Conservation (phyloP, 2,329 filamentous ascomycete species). For the Talaromyces amestolkiae region DNA sequence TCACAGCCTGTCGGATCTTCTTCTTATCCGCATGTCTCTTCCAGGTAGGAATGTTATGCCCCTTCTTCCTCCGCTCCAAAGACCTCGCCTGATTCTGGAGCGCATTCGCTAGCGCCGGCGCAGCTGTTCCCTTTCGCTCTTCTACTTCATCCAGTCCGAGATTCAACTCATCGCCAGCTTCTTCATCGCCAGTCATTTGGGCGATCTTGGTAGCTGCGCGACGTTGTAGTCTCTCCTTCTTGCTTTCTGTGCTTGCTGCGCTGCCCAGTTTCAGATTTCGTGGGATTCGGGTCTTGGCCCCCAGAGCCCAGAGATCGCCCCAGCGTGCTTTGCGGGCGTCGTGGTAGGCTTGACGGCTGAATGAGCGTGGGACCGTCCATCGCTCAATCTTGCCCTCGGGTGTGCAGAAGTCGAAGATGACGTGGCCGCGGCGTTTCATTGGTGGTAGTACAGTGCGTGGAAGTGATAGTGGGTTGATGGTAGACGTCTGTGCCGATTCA, state of each 20-base stretch:
- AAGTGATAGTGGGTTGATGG: slow-evolving; percentile 61
- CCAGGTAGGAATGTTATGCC: slow-evolving; percentile 39
- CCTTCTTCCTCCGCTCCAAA: slow-evolving; percentile 31
- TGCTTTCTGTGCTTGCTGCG: slow-evolving; percentile 38
- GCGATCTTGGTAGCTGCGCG: slow-evolving; percentile 31
- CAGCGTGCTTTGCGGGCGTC: slow-evolving; percentile 86
- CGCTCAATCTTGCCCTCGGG: slow-evolving; percentile 81
- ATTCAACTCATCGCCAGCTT: slow-evolving; percentile 18
- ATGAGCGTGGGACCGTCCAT: slow-evolving; percentile 85
- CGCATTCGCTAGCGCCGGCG: slow-evolving; percentile 13
- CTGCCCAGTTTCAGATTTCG: slow-evolving; percentile 61
- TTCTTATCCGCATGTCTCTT: slow-evolving; percentile 47
- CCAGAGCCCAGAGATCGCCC: slow-evolving; percentile 95
- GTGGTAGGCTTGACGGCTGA: slow-evolving; percentile 77
- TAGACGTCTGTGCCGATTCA: slow-evolving; percentile 20
- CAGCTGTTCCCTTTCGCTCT: not conserved
- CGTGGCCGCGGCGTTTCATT: slow-evolving; percentile 82
- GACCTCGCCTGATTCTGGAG: slow-evolving; percentile 20
- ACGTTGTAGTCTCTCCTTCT: slow-evolving; percentile 42
- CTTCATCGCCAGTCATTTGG: slow-evolving; percentile 17
- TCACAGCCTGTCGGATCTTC: slow-evolving; percentile 41
- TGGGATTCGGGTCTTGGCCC: slow-evolving; percentile 76
- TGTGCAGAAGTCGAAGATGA: slow-evolving; percentile 88
- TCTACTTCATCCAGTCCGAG: slow-evolving; percentile 14
- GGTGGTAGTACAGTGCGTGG: slow-evolving; percentile 77